Conservation (phyloP, 2,329 filamentous ascomycete species). For the Microdochium trichocladiopsis region DNA sequence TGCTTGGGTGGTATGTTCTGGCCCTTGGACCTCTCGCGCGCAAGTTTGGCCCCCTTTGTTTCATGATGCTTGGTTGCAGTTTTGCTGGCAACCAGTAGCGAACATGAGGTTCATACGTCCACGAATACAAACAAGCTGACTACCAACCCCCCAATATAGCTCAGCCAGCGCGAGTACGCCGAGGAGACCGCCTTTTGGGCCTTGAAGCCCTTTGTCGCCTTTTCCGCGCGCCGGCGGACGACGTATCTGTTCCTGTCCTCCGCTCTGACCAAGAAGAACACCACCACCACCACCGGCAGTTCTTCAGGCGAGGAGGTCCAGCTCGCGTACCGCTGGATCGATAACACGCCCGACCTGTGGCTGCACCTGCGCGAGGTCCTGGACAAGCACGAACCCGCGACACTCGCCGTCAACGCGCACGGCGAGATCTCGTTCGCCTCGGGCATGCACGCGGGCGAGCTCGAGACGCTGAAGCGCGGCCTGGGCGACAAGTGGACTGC, state of each 20-base stretch:
- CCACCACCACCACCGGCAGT: constrained; percentile 2
- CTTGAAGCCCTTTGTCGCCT: constrained; percentile 35
- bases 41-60: no score
- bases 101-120: no score
- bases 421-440: constrained; percentile 36
- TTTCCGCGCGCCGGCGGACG: constrained; percentile 41
- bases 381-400: constrained; percentile 22
- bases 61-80: no score
- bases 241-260: constrained; percentile 40
- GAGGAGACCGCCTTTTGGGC: constrained; percentile 46
- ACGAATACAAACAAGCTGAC: no score
- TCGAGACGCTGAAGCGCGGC: constrained; percentile 22
- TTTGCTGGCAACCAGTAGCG: no score
- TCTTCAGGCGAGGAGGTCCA: constrained; percentile 5
- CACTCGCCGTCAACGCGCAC: constrained; percentile 36
- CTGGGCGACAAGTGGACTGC: constrained; percentile 30
- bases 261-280: constrained; percentile 7
- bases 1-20: constrained; percentile 36
- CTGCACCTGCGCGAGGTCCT: constrained; percentile 28
- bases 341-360: constrained; percentile 38
- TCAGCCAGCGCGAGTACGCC: constrained; percentile 43
- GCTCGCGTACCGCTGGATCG: constrained; percentile 33
- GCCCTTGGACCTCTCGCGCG: no score
- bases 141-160: no score
- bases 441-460: constrained; percentile 41